Conservation (phyloP, 2,329 filamentous ascomycete species). For the Lachnellula arida region DNA sequence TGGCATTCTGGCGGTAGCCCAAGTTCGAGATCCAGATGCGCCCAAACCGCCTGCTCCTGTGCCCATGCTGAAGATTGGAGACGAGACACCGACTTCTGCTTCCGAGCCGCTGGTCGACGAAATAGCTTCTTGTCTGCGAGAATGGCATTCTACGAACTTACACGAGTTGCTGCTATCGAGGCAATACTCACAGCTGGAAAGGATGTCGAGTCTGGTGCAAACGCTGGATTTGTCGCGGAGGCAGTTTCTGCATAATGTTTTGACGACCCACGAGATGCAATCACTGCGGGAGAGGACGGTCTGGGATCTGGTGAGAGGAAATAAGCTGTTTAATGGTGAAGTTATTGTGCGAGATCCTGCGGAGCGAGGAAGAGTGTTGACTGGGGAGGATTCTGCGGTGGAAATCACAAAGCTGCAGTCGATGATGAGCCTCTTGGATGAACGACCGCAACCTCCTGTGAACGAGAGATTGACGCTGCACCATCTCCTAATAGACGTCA, state of each 20-base stretch:
- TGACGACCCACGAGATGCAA: constrained; percentile 81
- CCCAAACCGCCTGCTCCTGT: constrained; percentile 86
- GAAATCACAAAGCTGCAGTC: constrained; percentile 89
- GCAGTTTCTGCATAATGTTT: constrained; percentile 88
- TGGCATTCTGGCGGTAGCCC: constrained; percentile 25
- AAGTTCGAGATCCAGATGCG: constrained; percentile 58
- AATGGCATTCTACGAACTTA: constrained; percentile 97
- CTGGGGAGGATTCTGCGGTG: constrained; percentile 87
- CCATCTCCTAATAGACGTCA: constrained; percentile 79
- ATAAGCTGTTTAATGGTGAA: constrained; percentile 89
- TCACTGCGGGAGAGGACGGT: constrained; percentile 81
- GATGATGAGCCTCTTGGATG: constrained; percentile 88
- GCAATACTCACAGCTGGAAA: constrained; percentile 76
- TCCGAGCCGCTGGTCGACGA: constrained; percentile 94
- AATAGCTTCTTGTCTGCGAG: constrained; percentile 90
- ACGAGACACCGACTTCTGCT: constrained; percentile 86
- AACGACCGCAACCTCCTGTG: constrained; percentile 62
- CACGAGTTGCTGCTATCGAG: constrained; percentile 83
- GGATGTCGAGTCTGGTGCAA: constrained; percentile 73
- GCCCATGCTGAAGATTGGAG: constrained; percentile 94
- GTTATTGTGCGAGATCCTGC: constrained; percentile 90
- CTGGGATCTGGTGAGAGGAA: constrained; percentile 90
- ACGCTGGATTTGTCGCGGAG: constrained; percentile 81
- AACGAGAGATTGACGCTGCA: constrained; percentile 71
- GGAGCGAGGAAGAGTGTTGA: constrained; percentile 78